Evolutionary conservation across 805 yeast genomes (phyloP), one percentile per base, ranked within the genome.

Genomic region (Yarrowia deformans): DNA sequence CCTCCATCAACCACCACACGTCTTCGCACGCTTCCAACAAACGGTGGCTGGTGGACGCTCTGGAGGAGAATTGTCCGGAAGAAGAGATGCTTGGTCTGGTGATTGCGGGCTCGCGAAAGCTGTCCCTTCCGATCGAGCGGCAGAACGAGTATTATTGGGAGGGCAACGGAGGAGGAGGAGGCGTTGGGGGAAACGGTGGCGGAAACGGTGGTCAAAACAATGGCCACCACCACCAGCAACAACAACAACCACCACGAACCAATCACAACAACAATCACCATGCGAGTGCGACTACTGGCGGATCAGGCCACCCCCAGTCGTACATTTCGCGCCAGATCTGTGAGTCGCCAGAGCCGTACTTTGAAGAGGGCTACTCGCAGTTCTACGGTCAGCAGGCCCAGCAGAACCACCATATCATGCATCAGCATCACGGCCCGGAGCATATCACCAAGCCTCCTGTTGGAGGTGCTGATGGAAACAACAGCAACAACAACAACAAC

Each of bases 141-240:
- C 63, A 48, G n/a, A 64, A 48, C 43, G 68, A 64, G 46, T 50
- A 39, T 18, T 50, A 64, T 29, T 64, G 67, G 67, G 63, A 46
- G n/a, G 42, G 45, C 12, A 56, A 40, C 7, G 63, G 61, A 37
- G 43, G 40, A 8, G n/a, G n/a, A n/a, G n/a, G n/a, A n/a, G n/a
- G n/a, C n/a, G 45, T 23, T 23, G n/a, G n/a, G n/a, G 32, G n/a
- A 18, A 40, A 13, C 40, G 40, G 40, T 5, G 13, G 13, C 12
- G 8, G 8, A 8, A 43, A 43, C 12, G 46, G 46, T 19, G 45
- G 23, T 3, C 43, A 37, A 8, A 19, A 23, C 8, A 14, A 39
- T 9, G 45, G 43, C 14, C 40, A 35, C 32, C 56, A 34, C 12
- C 16, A 5, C 16, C 56, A 50, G 39, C n/a, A 14, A 14, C 54